Percentiles rank a stretch among this genome's conserved stretches.
Evolutionary conservation across 2,329 filamentous ascomycete genomes (phyloP).

Genomic region (Phialocephala sp.): DNA sequence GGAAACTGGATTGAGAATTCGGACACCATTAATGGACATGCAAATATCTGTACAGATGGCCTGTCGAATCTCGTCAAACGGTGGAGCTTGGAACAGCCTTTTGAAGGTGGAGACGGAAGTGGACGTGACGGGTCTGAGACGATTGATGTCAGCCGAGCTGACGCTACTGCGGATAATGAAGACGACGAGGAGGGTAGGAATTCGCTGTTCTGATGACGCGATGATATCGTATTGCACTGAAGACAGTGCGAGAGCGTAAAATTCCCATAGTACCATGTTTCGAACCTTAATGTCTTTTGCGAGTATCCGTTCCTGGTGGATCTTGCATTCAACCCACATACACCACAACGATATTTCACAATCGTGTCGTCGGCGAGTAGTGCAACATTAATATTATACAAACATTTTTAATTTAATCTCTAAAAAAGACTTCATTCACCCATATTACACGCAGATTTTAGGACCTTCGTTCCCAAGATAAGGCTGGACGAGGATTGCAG

Average conservation of each 20-base stretch:
- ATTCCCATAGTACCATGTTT: too few species aligned
- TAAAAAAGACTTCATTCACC: too few species aligned
- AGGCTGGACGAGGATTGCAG: background rate
- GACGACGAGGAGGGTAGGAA: background rate
- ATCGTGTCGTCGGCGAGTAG: background rate
- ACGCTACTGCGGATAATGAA: background rate
- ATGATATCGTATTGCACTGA: background rate
- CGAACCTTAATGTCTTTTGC: too few species aligned
- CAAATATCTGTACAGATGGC: background rate
- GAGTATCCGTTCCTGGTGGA: background rate
- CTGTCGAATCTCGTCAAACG: background rate
- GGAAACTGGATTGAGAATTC: slow-evolving; percentile 7
- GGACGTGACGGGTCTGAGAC: background rate
- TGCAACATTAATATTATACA: background rate
- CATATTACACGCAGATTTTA: too few species aligned
- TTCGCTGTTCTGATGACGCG: background rate
- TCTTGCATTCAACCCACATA: background rate
- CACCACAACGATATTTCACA: background rate
- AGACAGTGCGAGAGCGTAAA: background rate
- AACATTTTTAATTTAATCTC: background rate
- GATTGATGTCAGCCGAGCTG: background rate
- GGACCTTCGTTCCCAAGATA: too few species aligned
- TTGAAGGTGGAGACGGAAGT: background rate
- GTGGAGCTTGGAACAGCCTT: background rate
- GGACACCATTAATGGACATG: background rate